Base-by-base conservation (phyloP, 495 filamentous ascomycete genomes). In the Cercophora samala region DNA sequence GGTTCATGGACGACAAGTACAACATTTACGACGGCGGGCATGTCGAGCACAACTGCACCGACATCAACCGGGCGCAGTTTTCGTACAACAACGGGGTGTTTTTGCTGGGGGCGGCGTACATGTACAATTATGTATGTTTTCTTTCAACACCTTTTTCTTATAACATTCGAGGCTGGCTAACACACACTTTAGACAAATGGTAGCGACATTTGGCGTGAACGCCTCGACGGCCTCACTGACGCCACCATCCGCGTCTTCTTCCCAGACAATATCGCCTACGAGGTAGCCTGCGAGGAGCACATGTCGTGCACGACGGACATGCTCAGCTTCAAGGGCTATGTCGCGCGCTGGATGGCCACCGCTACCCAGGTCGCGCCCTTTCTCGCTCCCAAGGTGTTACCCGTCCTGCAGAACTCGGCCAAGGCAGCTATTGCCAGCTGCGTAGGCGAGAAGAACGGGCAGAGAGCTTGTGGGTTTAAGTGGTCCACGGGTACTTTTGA, bases 241-340 rank as follows among this genome's bases (percentile, higher is more conserved):
- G 79, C 82, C n/a, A 81, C 87, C 13, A 76, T 83, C 62, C 74
- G 83, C 1, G 82, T 85, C 76, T 93, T 93, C 77, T 85, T 85
- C 74, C 74, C 81, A 18, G 68, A 83, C 15, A 78, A 81, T 23
- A 78, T 80, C 8, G 76, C 84, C 23, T 85, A 83, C 69, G 92
- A 95, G 74, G 72, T 84, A 23, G 83, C 86, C 24, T 95, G 92
- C 79, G 91, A 93, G 74, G 76, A 73, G 71, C 67, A 77, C 78
- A 64, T 83, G 70, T 76, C 79, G 1, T 93, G 91, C 80, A 86
- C 90, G 64, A 85, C 87, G 52, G 91, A 95, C 72, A 91, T 93
- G 80, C 84, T 84, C 54, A 91, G 88, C 52, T 96, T 93, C 86
- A 96, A 95, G 78, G 91, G 90, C 42, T 96, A 93, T 78, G 81